A percentile compares a stretch with the other conserved stretches of the same genome.
Conservation (phyloP, 371 early-diverging fungal species). For the Sporodiniella umbellata region DNA sequence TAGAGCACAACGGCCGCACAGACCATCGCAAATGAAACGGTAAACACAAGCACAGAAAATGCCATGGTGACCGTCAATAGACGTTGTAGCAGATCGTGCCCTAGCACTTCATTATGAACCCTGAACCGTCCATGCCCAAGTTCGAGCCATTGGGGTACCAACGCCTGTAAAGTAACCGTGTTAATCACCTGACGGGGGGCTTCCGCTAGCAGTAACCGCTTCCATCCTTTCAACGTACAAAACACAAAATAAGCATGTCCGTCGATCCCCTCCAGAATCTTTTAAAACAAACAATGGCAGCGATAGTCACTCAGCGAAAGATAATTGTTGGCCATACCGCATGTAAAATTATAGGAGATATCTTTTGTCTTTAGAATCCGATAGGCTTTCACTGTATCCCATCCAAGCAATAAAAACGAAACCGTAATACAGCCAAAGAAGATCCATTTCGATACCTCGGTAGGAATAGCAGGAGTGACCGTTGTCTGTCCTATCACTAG, state of each 20-base stretch:
- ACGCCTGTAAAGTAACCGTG: conserved; percentile 29
- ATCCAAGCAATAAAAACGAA: conserved; percentile 64
- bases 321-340: conserved; percentile 66
- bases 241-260: conserved; percentile 81
- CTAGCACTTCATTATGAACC: conserved; percentile 23
- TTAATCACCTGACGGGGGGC: conserved; percentile 79
- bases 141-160: conserved; percentile 30
- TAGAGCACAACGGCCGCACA: conserved; percentile 71
- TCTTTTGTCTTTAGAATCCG: conserved; percentile 63
- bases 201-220: conserved; percentile 80
- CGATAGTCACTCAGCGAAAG: conserved; percentile 59
- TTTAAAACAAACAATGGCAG: conserved; percentile 79
- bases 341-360: conserved; percentile 79
- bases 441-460: conserved; percentile 53
- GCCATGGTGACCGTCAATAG: conserved; percentile 47
- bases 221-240: conserved; percentile 86
- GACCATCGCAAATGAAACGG: conserved; percentile 54
- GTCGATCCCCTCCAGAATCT: conserved; percentile 69
- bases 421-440: conserved; percentile 70
- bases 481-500: conserved; percentile 31
- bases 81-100: conserved; percentile 24
- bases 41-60: conserved; percentile 34
- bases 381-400: conserved; percentile 71
- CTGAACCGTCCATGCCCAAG: conserved; percentile 11
- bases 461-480: conserved; percentile 29